A percentile compares a stretch with the other conserved stretches of the same genome.
phyloP scores from a whole-genome alignment of 331 rosid genomes.

The Pyracantha coccinea region DNA sequence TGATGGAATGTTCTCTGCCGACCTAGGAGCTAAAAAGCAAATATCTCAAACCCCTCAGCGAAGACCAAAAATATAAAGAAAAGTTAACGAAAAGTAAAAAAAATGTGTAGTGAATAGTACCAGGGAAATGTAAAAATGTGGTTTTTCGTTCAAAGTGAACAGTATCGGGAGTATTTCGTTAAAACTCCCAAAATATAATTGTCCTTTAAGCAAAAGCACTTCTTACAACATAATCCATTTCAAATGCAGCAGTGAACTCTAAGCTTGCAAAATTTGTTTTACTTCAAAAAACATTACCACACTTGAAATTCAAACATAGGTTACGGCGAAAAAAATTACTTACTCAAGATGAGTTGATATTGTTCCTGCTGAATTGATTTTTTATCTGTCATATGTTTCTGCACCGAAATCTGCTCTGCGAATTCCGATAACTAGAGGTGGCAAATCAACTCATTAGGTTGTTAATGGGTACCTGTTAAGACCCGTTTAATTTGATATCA shows the following conservation, averaged over 20 bases:
- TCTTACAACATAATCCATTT: slow-evolving; percentile 31
- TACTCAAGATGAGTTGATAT: slow-evolving; percentile 17
- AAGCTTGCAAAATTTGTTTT: slow-evolving; percentile 27
- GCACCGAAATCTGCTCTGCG: slow-evolving; percentile 19
- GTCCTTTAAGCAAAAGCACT: slow-evolving; percentile 59
- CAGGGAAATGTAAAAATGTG: too few species aligned
- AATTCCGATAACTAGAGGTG: slow-evolving; percentile 28
- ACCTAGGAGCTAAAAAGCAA: neutral
- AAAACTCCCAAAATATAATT: slow-evolving; percentile 15
- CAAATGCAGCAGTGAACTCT: slow-evolving; percentile 78
- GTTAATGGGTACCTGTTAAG: too few species aligned
- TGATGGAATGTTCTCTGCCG: neutral
- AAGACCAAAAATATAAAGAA: neutral
- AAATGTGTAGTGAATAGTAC: too few species aligned
- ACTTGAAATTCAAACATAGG: neutral
- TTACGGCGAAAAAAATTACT: neutral
- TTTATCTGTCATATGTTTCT: slow-evolving; percentile 13
- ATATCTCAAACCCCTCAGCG: neutral
- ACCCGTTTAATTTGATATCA: too few species aligned
- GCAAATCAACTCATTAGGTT: too few species aligned
- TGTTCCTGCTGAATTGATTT: slow-evolving; percentile 10
- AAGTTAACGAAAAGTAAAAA: too few species aligned
- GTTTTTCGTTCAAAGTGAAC: too few species aligned
- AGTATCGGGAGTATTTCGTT: too few species aligned
- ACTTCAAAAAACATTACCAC: slow-evolving; percentile 25